A percentile compares a stretch with the other conserved stretches of the same genome.
Conservation (phyloP, 331 rosid genomes). For the Acacia pycnantha region DNA sequence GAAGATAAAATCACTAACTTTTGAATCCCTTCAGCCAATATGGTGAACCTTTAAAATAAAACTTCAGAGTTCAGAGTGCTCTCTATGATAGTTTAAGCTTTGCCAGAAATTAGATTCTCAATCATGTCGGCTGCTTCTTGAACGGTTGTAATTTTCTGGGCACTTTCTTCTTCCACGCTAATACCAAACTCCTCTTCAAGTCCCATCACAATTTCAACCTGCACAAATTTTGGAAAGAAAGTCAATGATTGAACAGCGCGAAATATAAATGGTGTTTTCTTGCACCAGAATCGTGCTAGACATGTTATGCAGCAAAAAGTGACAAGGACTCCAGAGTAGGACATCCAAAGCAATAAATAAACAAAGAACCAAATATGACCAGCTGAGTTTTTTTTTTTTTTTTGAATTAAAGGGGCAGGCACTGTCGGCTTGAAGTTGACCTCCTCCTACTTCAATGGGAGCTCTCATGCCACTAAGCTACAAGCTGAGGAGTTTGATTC, state of each 20-base stretch:
- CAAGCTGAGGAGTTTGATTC: background rate
- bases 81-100: slow-evolving; percentile 34
- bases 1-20: slow-evolving; percentile 8
- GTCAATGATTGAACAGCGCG: background rate
- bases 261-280: background rate
- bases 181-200: slow-evolving; percentile 87
- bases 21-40: background rate
- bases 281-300: background rate
- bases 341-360: background rate
- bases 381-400: background rate
- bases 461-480: too few relatives aligned
- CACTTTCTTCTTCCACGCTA: slow-evolving; percentile 87
- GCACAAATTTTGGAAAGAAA: background rate
- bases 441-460: too few relatives aligned
- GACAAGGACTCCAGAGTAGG: background rate
- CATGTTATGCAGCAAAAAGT: background rate
- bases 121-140: slow-evolving; percentile 91
- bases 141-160: slow-evolving; percentile 77
- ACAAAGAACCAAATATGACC: background rate
- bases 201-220: slow-evolving; percentile 98
- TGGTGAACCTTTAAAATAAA: background rate
- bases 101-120: slow-evolving; percentile 54
- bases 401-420: too few relatives aligned
- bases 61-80: background rate
- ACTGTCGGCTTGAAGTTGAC: too few relatives aligned